These are phyloP conservation scores for Lachancea fermentati DNA, from an alignment of 805 yeast species.

Conservation along the genomic window DNA sequence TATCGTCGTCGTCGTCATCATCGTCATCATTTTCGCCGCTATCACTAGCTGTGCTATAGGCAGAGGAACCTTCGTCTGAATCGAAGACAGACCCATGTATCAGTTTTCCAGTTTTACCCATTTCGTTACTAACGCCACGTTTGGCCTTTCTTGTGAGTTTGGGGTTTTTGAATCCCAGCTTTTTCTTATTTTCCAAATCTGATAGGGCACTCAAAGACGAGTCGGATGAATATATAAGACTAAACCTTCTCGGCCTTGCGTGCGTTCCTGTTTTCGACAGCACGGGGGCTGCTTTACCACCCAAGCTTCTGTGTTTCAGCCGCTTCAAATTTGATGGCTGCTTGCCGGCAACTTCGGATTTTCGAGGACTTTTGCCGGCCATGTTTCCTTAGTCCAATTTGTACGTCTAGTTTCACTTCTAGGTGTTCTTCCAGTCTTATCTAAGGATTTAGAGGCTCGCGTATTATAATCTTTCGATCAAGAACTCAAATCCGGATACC, in stretches of 20 bases:
- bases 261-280: conserved; percentile 4
- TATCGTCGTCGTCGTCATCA: conserved; percentile 37
- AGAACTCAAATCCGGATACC: neutral
- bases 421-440: neutral
- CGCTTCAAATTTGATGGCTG: conserved; percentile 10
- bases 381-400: neutral
- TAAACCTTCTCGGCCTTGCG: conserved; percentile 38
- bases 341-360: conserved; percentile 13
- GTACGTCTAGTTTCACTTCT: neutral
- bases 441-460: neutral
- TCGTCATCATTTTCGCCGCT: conserved; percentile 29
- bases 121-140: conserved; percentile 23
- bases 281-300: conserved; percentile 8
- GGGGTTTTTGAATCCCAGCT: conserved; percentile 25
- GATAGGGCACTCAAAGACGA: conserved; percentile 37
- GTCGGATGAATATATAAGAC: conserved; percentile 40
- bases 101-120: conserved; percentile 32
- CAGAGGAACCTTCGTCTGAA: conserved; percentile 18
- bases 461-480: neutral
- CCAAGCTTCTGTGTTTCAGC: conserved; percentile 8
- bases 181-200: conserved; percentile 27
- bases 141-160: conserved; percentile 20
- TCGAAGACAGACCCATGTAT: conserved; percentile 26
- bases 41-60: conserved; percentile 27
- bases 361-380: conserved; percentile 25